Conservation (phyloP, 2,329 filamentous ascomycete genomes). For the Pestalotiopsis sp. region DNA sequence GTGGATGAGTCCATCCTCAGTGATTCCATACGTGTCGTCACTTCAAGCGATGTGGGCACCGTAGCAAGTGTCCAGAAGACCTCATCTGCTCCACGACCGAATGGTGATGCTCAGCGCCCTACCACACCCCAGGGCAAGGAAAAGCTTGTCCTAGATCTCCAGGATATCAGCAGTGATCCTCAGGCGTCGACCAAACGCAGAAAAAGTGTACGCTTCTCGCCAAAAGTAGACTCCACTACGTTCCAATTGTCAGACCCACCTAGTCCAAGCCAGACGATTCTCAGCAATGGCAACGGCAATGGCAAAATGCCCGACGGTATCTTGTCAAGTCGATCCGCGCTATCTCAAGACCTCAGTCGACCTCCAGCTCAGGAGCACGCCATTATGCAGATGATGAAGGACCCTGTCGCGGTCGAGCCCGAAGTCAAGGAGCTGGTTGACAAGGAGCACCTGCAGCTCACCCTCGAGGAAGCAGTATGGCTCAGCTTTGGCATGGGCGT, state of each 20-base stretch:
- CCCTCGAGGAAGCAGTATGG: constrained; percentile 90
- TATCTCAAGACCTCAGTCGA: constrained; percentile 14
- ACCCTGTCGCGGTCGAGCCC: background rate
- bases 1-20: constrained; percentile 3
- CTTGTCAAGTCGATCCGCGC: constrained; percentile 16
- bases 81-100: constrained; percentile 1
- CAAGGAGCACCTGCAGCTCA: constrained; percentile 88
- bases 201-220: constrained; percentile 74
- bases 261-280: constrained; percentile 41
- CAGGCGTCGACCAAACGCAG: constrained; percentile 39
- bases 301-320: constrained; percentile 19
- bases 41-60: background rate
- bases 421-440: constrained; percentile 40
- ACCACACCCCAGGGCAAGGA: constrained; percentile 15
- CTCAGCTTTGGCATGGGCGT: constrained; percentile 79
- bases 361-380: background rate
- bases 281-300: constrained; percentile 25
- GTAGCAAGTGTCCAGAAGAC: background rate
- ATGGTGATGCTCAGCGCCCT: constrained; percentile 16
- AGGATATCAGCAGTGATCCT: constrained; percentile 9
- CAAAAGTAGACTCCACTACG: constrained; percentile 66
- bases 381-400: background rate
- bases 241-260: constrained; percentile 57
- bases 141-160: constrained; percentile 15
- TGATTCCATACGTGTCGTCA: background rate